Percentiles rank a stretch among this genome's conserved stretches.
Evolutionary conservation across 805 yeast species (phyloP).

Genomic region (Metschnikowia vanudenii): DNA sequence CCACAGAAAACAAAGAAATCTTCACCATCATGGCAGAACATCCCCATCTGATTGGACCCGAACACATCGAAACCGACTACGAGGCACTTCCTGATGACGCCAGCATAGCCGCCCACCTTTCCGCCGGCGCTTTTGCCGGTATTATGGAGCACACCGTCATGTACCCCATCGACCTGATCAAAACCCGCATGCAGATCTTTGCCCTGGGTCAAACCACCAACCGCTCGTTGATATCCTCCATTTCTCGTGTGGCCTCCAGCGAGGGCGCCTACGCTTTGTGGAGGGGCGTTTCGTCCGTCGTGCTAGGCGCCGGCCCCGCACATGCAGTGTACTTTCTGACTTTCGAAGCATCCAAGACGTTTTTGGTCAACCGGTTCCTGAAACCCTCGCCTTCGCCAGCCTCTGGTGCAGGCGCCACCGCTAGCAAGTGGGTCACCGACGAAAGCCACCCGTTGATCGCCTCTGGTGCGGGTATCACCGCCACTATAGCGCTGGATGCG

Average conservation of each 20-base stretch:
- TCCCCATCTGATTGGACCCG: constrained; percentile 27
- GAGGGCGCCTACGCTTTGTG: constrained; percentile 90
- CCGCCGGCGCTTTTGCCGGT: constrained; percentile 98
- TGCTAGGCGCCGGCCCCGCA: constrained; percentile 98
- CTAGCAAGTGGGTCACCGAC: constrained; percentile 51
- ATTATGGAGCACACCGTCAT: constrained; percentile 97
- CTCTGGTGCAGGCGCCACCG: constrained; percentile 18
- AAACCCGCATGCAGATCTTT: constrained; percentile 88
- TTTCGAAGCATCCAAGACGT: constrained; percentile 75
- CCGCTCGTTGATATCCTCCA: constrained; percentile 59
- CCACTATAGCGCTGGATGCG: constrained; percentile 91
- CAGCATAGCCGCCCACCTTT: constrained; percentile 73
- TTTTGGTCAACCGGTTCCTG: constrained; percentile 45
- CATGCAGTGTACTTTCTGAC: constrained; percentile 97
- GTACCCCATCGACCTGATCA: constrained; percentile 96
- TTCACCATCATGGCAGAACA: constrained; percentile 17
- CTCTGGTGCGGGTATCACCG: constrained; percentile 84
- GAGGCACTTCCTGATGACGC: constrained; percentile 90
- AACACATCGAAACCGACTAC: constrained; percentile 69
- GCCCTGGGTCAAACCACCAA: constrained; percentile 23
- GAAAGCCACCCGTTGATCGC: constrained; percentile 80
- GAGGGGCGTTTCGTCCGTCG: constrained; percentile 91
- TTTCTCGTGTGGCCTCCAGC: constrained; percentile 71
- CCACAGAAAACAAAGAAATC: no score
- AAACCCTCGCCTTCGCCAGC: constrained; percentile 17